phyloP scores from a whole-genome alignment of 495 filamentous ascomycete genomes.

The Podospora pseudocomata region DNA sequence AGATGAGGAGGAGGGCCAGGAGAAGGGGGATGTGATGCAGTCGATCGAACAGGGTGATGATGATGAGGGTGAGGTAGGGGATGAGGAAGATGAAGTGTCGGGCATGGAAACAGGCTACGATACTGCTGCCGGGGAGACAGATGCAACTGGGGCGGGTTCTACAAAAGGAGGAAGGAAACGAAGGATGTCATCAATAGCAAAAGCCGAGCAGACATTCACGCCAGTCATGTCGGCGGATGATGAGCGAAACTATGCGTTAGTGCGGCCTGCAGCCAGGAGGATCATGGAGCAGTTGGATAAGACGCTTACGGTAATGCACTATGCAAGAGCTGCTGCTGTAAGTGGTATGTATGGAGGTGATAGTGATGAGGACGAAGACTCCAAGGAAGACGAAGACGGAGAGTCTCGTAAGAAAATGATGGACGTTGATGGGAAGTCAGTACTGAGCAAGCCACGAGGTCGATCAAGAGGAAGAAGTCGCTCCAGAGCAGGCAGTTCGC shows the following conservation, averaged over 20 bases:
- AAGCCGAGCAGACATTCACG: conserved; percentile 17
- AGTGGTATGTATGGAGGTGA: conserved; percentile 33
- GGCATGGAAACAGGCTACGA: background rate
- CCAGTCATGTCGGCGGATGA: conserved; percentile 48
- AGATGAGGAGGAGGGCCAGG: background rate
- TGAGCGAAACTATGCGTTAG: conserved; percentile 53
- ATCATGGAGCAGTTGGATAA: conserved; percentile 63
- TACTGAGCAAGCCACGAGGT: background rate
- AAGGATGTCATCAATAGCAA: conserved; percentile 6
- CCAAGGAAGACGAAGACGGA: background rate
- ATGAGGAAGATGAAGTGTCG: background rate
- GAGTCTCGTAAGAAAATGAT: background rate
- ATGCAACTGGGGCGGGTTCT: background rate
- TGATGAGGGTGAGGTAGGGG: conserved; percentile 12
- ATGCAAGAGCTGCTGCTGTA: conserved; percentile 49
- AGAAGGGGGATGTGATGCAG: conserved; percentile 30
- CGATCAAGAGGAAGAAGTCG: conserved; percentile 5
- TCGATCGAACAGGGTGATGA: conserved; percentile 18
- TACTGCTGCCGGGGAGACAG: background rate
- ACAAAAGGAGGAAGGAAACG: background rate
- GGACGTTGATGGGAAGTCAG: background rate
- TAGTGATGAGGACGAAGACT: conserved; percentile 28
- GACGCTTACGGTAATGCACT: conserved; percentile 63
- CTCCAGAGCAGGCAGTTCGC: background rate
- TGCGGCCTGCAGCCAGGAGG: conserved; percentile 61